A percentile compares a stretch with the other conserved stretches of the same genome.
Conservation (phyloP, 2,329 filamentous ascomycete genomes). For the Pseudocercospora fijiensis region DNA sequence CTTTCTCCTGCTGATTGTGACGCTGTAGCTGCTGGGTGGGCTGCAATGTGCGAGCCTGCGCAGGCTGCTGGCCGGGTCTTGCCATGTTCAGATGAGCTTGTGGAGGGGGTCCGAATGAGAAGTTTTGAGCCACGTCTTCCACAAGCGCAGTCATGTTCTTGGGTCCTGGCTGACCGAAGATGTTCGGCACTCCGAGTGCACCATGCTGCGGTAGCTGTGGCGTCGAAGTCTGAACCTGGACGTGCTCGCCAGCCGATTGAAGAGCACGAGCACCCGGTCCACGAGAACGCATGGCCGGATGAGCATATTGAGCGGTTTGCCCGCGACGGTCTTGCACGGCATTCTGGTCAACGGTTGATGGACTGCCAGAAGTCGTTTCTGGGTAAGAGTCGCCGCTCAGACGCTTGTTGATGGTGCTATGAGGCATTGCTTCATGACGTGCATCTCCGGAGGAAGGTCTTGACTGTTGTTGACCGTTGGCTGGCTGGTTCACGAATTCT, state of each 20-base stretch:
- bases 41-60: not conserved
- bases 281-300: not conserved
- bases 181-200: not conserved
- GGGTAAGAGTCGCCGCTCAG: conserved; percentile 23
- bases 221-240: not conserved
- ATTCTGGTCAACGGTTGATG: conserved; percentile 12
- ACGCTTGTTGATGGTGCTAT: not conserved
- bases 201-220: not conserved
- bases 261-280: not conserved
- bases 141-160: not conserved
- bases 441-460: not conserved
- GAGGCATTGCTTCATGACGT: not conserved
- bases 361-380: conserved; percentile 21
- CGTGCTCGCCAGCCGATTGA: not conserved
- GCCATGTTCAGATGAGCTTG: not conserved
- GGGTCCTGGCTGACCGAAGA: not conserved
- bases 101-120: not conserved
- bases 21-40: not conserved
- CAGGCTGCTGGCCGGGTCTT: not conserved
- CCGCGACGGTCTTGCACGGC: not conserved
- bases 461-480: not conserved
- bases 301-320: not conserved
- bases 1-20: not conserved
- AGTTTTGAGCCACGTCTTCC: not conserved
- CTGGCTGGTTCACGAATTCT: not conserved